Evolutionary conservation across 2,329 filamentous ascomycete species (phyloP), one percentile per base, ranked within the genome.

Genomic region (Colletotrichum nymphaeae): DNA sequence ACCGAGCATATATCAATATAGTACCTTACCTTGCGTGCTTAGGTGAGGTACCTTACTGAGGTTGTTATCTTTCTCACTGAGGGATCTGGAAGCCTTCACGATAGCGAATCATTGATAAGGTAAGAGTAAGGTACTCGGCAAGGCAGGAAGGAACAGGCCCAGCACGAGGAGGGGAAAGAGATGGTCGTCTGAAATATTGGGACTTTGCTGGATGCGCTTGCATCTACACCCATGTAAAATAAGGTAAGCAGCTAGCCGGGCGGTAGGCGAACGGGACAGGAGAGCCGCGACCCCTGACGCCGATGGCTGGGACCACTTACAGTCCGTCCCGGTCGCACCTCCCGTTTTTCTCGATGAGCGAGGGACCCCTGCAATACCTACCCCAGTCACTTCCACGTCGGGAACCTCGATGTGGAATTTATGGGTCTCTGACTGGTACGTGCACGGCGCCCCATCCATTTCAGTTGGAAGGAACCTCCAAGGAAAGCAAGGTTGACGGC

Each of bases 211-310:
- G 42, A 49, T 19, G 42, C 42, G 19, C 42, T 53, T 63, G 49
- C 26, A 56, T 19, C 7, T 69, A 19, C 28, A 32, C 62, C 68
- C 68, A 67, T 26, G 55, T 26, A 56, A 60, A 53, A 63, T 37
- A 49, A 8, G 63, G 42, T 49, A 22, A 49, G 67, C 46, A 70
- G 35, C 37, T 64, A 70, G 55, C 70, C 70, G 70, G 65, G 62
- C 16, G 22, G 32, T 56, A 73, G 70, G 70, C 67, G 67, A 73
- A n/a, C 70, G 67, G 70, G 60, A 70, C 30, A 32, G 30, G 37
- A 46, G 42, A 70, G 60, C 67, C 70, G 70, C 12, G 16, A 52
- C 24, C 66, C 65, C 32, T 69, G 69, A 55, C 66, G 63, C 59
- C 42, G 65, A 57, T 69, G 53, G 37, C 56, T 60, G 69, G 65